phyloP scores from a whole-genome alignment of 495 filamentous ascomycete species.

The Margaritispora aquatica region DNA sequence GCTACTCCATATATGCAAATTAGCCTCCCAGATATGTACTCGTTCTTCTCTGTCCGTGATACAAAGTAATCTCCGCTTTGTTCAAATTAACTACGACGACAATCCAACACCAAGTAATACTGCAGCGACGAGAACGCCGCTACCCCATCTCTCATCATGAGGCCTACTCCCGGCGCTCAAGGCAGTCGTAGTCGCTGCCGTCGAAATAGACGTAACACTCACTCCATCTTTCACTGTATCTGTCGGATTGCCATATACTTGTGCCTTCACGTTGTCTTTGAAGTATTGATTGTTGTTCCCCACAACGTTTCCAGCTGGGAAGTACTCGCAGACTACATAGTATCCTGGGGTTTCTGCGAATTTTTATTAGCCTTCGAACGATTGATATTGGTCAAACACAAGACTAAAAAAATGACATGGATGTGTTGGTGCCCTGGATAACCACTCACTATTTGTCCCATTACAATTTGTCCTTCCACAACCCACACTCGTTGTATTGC shows the following conservation, averaged over 20 bases:
- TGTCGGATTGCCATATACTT: constrained; percentile 18
- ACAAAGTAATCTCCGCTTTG: not conserved
- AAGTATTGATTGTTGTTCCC: constrained; percentile 46
- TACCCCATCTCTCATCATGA: too few species aligned
- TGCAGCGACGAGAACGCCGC: not conserved
- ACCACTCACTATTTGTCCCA: constrained; percentile 25
- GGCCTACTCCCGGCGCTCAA: not conserved
- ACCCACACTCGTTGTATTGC: constrained; percentile 59
- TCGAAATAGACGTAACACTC: not conserved
- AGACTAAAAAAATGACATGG: too few species aligned
- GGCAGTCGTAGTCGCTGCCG: not conserved
- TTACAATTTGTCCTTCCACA: constrained; percentile 58
- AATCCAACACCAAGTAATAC: not conserved
- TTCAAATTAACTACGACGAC: not conserved
- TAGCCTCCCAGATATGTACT: too few species aligned
- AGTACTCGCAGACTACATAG: constrained; percentile 81
- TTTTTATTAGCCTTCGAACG: not conserved
- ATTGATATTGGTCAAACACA: not conserved
- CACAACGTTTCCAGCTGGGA: constrained; percentile 63
- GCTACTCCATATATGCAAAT: too few species aligned
- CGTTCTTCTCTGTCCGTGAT: too few species aligned
- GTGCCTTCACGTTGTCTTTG: constrained; percentile 32
- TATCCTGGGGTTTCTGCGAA: constrained; percentile 46
- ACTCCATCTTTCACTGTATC: constrained; percentile 22
- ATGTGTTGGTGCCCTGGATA: too few species aligned